A percentile compares a stretch with the other conserved stretches of the same genome.
Conservation (phyloP, 805 yeast species). For the Jamesozyma piceae region DNA sequence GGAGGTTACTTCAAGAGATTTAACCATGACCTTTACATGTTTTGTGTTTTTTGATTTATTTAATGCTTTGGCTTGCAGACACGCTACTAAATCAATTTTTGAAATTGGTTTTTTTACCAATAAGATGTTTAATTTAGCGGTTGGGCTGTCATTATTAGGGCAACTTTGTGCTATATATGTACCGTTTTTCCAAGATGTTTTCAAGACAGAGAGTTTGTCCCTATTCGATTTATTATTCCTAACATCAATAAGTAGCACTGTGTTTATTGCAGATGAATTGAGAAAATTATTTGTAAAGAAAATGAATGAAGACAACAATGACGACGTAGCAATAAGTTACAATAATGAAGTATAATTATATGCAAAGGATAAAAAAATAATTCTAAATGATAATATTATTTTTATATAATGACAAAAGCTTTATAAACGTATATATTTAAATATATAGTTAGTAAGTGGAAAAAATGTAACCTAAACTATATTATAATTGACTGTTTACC, state of each 20-base stretch:
- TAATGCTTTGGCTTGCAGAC: constrained; percentile 90
- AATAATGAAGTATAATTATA: background rate
- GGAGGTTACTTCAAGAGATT: constrained; percentile 82
- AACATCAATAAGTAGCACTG: constrained; percentile 59
- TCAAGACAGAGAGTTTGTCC: constrained; percentile 86
- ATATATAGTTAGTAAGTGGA: too few species aligned
- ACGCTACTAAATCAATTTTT: constrained; percentile 72
- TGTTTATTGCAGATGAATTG: constrained; percentile 75
- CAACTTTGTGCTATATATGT: constrained; percentile 89
- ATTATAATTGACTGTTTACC: too few species aligned
- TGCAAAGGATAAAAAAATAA: too few species aligned
- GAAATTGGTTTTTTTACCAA: constrained; percentile 70
- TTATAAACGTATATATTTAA: too few species aligned
- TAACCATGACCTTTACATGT: constrained; percentile 97
- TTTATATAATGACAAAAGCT: too few species aligned
- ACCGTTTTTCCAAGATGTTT: constrained; percentile 84
- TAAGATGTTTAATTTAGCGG: constrained; percentile 89
- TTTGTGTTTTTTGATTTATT: constrained; percentile 95
- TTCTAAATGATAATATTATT: too few species aligned
- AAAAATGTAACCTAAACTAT: too few species aligned
- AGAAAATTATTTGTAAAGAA: constrained; percentile 43
- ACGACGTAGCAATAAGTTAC: background rate
- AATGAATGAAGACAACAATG: background rate
- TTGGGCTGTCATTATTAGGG: constrained; percentile 77
- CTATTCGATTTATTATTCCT: constrained; percentile 61